Evolutionary conservation across 768 basidiomycete genomes (phyloP), one percentile per base, ranked within the genome.

Genomic region (Favolaschia claudopus): DNA sequence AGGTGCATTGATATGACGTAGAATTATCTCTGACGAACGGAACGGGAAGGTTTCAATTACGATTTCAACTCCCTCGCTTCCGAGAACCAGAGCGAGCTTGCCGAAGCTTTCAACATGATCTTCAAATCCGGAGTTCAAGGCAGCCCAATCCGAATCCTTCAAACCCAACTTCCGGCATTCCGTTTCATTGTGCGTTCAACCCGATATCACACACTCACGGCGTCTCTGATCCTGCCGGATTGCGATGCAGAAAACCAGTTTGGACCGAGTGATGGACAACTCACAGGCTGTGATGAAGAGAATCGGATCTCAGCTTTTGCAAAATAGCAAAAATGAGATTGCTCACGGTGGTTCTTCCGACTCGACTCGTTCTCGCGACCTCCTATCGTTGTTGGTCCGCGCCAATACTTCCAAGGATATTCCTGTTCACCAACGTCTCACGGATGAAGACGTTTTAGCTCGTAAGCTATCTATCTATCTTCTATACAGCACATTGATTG

Each of bases 391-490:
- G 20, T 74, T 91, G 8, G 73, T 89, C 43, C 78, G 79, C 50
- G 88, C 89, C 2, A 91, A 90, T 67, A 80, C 86, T 76, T 82
- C 84, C 0, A 81, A 78, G 0, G 85, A 91, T 67, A 63, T 87
- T 5, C 79, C 82, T 0, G 80, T 82, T 9, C 72, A 62, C 37
- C 86, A 88, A 67, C 72, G 75, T 36, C 72, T 91, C 73, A 78
- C 79, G 0, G 89, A 91, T 52, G 79, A 79, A 25, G 89, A 90
- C 55, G 84, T 91, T 9, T 58, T 88, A 3, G 71, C 78, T 50
- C 80, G 80, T 87, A 60, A 56, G 84, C n/a, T 66, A 22, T 27
- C 17, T 47, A 28, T 5, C 3, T 34, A 44, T 38, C 24, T 39
- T 38, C n/a, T 38, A 7, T 1, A 10, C 27, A 6, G 12, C 27